Evolutionary conservation across 352 stramenopile species (phyloP).

Genomic region (Phytophthora podocarpi): DNA sequence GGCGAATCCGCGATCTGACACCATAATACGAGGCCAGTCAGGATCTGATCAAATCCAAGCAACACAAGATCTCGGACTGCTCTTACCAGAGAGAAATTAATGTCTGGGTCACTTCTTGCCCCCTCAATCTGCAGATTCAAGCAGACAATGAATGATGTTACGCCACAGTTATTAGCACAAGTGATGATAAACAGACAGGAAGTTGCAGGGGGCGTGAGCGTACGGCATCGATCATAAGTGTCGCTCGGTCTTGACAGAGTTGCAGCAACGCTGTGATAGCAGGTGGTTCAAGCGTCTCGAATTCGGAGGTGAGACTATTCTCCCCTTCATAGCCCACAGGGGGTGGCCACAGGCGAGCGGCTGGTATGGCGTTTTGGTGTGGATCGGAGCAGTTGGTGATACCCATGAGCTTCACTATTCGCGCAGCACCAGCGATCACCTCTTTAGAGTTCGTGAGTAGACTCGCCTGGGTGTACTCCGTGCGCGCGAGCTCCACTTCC

Average conservation of each 20-base stretch:
- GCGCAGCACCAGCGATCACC: constrained; percentile 63
- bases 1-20: constrained; percentile 30
- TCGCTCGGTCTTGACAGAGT: constrained; percentile 75
- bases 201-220: constrained; percentile 14
- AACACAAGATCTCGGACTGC: too few relatives aligned
- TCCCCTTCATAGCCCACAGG: constrained; percentile 53
- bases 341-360: constrained; percentile 63
- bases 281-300: constrained; percentile 67
- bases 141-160: too few relatives aligned
- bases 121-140: constrained; percentile 71
- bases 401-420: constrained; percentile 76
- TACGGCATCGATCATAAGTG: constrained; percentile 76
- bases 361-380: constrained; percentile 65
- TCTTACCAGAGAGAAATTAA: constrained; percentile 63
- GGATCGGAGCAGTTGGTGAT: constrained; percentile 71
- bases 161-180: constrained; percentile 5
- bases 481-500: constrained; percentile 68
- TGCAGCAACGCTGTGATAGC: constrained; percentile 70
- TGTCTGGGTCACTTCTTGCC: constrained; percentile 65
- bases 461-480: constrained; percentile 67
- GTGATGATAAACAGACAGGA: neutral
- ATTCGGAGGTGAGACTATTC: constrained; percentile 61
- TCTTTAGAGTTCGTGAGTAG: constrained; percentile 81
- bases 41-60: too few relatives aligned
- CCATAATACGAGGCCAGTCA: too few relatives aligned